Percentiles rank a stretch among this genome's conserved stretches.
phyloP scores from a whole-genome alignment of 768 basidiomycete genomes.

The Lenzites betulinus region DNA sequence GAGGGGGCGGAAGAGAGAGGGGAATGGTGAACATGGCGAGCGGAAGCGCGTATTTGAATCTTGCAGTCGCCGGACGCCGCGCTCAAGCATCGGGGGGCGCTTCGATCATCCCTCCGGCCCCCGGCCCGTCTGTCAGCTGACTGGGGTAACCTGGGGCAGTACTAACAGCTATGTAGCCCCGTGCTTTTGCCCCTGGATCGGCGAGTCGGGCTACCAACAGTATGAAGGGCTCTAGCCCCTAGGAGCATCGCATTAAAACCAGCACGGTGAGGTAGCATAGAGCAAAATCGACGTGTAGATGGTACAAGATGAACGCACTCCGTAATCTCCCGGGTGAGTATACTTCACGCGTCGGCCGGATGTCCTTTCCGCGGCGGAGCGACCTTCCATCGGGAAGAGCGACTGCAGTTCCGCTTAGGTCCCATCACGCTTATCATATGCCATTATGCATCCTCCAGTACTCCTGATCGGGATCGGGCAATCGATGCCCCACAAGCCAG shows the following conservation, averaged over 20 bases:
- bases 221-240: too few relatives aligned
- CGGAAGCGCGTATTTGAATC: constrained; percentile 16
- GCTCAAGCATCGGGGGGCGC: constrained; percentile 6
- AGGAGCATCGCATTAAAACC: background rate
- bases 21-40: background rate
- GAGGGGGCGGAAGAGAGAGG: background rate
- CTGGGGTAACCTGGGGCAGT: constrained; percentile 11
- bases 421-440: constrained; percentile 16
- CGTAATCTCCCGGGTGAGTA: constrained; percentile 11
- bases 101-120: background rate
- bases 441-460: constrained; percentile 8
- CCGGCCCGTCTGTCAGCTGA: constrained; percentile 20
- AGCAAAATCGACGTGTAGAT: background rate
- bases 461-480: constrained; percentile 8
- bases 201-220: too few relatives aligned
- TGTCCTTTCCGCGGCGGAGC: constrained; percentile 4
- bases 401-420: constrained; percentile 6
- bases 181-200: background rate
- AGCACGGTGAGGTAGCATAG: background rate
- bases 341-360: constrained; percentile 10
- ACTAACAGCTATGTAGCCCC: background rate
- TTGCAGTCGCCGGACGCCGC: background rate
- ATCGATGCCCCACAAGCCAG: background rate
- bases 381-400: constrained; percentile 8
- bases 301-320: constrained; percentile 4